Percentiles rank a stretch among this genome's conserved stretches.
Evolutionary conservation across 768 basidiomycete species (phyloP).

Genomic region (Hydnomerulius pinastri): DNA sequence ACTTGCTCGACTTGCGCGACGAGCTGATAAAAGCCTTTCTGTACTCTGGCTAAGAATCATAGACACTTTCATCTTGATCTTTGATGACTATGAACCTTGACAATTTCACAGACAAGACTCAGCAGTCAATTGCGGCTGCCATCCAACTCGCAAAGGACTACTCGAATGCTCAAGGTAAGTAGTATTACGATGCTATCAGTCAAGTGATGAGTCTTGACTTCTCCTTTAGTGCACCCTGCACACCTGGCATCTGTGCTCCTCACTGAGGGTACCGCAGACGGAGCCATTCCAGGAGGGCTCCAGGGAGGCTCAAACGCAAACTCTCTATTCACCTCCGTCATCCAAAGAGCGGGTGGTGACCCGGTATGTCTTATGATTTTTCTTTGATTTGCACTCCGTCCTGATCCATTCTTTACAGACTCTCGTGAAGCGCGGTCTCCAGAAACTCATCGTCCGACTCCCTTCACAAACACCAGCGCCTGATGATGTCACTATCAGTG

Average conservation of each 20-base stretch:
- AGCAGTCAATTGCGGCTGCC: constrained; percentile 66
- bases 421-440: constrained; percentile 66
- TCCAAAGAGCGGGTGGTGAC: constrained; percentile 85
- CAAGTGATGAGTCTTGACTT: not conserved
- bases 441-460: constrained; percentile 76
- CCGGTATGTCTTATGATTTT: constrained; percentile 47
- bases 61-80: too few relatives aligned
- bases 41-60: not conserved
- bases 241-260: constrained; percentile 84
- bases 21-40: not conserved
- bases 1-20: too few relatives aligned
- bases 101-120: constrained; percentile 79
- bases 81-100: constrained; percentile 53
- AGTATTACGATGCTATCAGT: not conserved
- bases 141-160: constrained; percentile 84
- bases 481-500: constrained; percentile 69
- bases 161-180: constrained; percentile 74
- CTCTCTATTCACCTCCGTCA: constrained; percentile 75
- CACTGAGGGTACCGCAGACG: constrained; percentile 56
- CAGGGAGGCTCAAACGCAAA: constrained; percentile 31
- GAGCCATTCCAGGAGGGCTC: constrained; percentile 35
- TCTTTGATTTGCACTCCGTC: not conserved
- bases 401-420: constrained; percentile 35
- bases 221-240: constrained; percentile 66
- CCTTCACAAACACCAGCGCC: constrained; percentile 87